These are phyloP conservation scores for Trapa incisa DNA, from an alignment of 345 rosid species.

Conservation along the genomic window DNA sequence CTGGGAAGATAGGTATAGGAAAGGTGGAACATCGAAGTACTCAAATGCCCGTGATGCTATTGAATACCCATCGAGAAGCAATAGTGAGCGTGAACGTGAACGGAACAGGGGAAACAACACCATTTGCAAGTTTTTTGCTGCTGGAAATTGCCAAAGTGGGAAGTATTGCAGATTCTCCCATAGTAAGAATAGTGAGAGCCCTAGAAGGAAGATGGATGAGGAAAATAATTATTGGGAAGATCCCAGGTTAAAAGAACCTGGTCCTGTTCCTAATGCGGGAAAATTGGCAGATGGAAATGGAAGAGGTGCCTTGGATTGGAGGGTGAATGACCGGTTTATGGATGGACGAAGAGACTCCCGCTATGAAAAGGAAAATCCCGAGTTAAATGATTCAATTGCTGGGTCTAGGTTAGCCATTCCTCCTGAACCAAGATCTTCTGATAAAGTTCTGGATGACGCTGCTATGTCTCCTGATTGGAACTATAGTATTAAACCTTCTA, in stretches of 20 bases:
- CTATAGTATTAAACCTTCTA: conserved; percentile 28
- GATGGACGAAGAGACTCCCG: conserved; percentile 25
- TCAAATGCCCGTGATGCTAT: conserved; percentile 26
- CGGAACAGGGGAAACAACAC: neutral
- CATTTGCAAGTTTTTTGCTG: conserved; percentile 62
- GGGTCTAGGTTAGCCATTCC: conserved; percentile 5
- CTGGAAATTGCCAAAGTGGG: conserved; percentile 77
- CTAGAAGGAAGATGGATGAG: conserved; percentile 39
- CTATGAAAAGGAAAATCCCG: conserved; percentile 15
- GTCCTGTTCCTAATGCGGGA: conserved; percentile 8
- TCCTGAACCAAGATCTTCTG: conserved; percentile 31
- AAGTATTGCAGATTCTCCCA: conserved; percentile 75
- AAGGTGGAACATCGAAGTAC: conserved; percentile 34
- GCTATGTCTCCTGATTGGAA: conserved; percentile 95
- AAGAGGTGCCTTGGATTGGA: conserved; percentile 17
- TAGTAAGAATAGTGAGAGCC: conserved; percentile 30
- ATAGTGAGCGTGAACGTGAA: conserved; percentile 19
- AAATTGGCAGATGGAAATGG: conserved; percentile 8
- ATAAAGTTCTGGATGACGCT: conserved; percentile 47
- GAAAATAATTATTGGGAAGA: conserved; percentile 27
- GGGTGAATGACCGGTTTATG: conserved; percentile 21
- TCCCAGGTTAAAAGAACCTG: conserved; percentile 25
- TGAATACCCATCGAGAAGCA: conserved; percentile 24
- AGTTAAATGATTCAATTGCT: conserved; percentile 14
- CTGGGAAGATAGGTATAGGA: conserved; percentile 42